These are phyloP conservation scores for Margaritispora aquatica DNA, from an alignment of 495 filamentous ascomycete genomes.

Conservation along the genomic window DNA sequence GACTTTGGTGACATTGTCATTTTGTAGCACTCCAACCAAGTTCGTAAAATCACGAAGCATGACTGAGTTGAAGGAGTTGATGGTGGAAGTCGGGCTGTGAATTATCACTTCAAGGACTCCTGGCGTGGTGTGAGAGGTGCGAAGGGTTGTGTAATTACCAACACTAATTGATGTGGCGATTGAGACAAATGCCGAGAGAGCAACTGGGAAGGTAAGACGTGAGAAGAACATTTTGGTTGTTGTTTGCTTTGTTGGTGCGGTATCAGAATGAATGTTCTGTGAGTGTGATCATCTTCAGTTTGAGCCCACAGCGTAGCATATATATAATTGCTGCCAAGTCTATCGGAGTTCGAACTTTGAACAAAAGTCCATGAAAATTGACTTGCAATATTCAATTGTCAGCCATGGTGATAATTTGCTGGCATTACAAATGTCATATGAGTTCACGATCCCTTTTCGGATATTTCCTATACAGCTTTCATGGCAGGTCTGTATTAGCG, in stretches of 20 bases:
- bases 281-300: too few relatives aligned
- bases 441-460: too few relatives aligned
- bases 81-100: background rate
- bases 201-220: background rate
- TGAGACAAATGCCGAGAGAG: background rate
- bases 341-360: too few relatives aligned
- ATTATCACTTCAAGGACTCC: constrained; percentile 1
- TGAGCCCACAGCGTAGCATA: too few relatives aligned
- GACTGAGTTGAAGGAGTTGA: background rate
- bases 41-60: background rate
- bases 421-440: too few relatives aligned
- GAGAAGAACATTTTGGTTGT: background rate
- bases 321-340: too few relatives aligned
- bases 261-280: background rate
- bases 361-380: too few relatives aligned
- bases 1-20: constrained; percentile 1
- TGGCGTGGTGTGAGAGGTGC: background rate
- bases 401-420: too few relatives aligned
- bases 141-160: background rate
- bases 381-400: too few relatives aligned
- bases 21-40: background rate
- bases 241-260: background rate
- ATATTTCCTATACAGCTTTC: too few relatives aligned
- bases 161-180: background rate
- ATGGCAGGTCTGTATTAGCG: too few relatives aligned